Evolutionary conservation across 2,329 filamentous ascomycete genomes (phyloP), one percentile per base, ranked within the genome.

Genomic region (Cladophialophora immunda): DNA sequence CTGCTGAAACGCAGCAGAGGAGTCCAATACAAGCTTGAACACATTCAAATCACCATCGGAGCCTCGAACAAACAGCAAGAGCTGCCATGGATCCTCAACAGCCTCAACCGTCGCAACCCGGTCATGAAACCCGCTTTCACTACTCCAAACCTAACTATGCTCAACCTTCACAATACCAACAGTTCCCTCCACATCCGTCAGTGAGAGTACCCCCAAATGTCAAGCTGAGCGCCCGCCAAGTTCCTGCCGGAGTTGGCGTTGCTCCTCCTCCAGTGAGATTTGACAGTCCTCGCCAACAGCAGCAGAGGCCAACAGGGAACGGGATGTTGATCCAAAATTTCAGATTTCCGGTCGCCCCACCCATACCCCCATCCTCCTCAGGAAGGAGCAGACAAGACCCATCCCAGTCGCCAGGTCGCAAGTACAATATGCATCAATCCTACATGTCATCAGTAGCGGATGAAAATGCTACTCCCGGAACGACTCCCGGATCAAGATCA

Each of bases 391-490:
- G 36, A 36, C 65, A 68, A 52, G 65, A 68, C 2, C 36, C 58
- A 1, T 65, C 47, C 7, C 65, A 59, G 61, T 66, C 65, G 5
- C 59, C 69, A 11, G 61, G 61, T 22, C 58, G 62, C 17, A 67
- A 52, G 29, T 66, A 67, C 52, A 70, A 71, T 53, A 64, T 64
- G 47, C 58, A 69, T 27, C 61, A 70, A 22, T 71, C 70, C 29
- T 68, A 70, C 47, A 60, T 71, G 63, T 71, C 70, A 8, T 70
- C 68, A 4, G 68, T 70, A n/a, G 54, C 61, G 13, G 68, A 67
- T n/a, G 70, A 70, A 27, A 65, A 50, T 61, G n/a, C 56, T 29
- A 65, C 65, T 13, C 61, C 65, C n/a, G 61, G 62, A 15, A 70
- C 68, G 27, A 70, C 65, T 6, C 66, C 68, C 17, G 64, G 56